Evolutionary conservation across 139 green algal species (phyloP).

Genomic region (Micractinium conductrix): DNA sequence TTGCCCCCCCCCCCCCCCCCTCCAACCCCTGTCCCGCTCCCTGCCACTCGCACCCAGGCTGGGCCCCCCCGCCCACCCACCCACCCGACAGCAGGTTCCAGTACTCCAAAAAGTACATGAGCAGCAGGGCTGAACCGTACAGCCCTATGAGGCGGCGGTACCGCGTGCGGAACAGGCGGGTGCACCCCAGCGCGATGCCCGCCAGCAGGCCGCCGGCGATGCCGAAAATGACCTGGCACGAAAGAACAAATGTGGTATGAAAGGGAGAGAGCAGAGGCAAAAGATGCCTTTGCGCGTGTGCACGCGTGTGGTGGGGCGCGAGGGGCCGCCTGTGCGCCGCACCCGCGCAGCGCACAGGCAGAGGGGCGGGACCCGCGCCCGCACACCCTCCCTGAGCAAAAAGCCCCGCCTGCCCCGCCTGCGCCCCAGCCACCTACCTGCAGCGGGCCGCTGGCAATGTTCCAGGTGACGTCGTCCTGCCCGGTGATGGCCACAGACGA

Average conservation of each 20-base stretch:
- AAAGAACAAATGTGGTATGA: not conserved
- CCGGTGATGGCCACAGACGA: conserved; percentile 68
- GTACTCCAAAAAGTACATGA: conserved; percentile 81
- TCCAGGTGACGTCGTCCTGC: conserved; percentile 29
- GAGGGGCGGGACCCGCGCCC: too few species aligned
- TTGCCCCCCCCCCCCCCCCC: too few species aligned
- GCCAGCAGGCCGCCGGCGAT: conserved; percentile 62
- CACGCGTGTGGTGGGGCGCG: too few species aligned
- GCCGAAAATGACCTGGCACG: conserved; percentile 63
- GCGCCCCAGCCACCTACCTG: conserved; percentile 26
- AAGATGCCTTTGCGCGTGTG: not conserved
- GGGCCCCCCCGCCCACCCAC: not conserved
- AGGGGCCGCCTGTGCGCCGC: not conserved
- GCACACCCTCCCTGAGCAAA: too few species aligned
- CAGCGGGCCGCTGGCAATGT: conserved; percentile 47
- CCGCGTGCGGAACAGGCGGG: conserved; percentile 65
- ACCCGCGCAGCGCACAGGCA: not conserved
- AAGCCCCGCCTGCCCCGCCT: conserved; percentile 38
- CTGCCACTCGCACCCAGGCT: too few species aligned
- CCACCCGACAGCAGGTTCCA: conserved; percentile 65
- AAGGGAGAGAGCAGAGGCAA: not conserved
- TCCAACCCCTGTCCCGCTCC: not conserved
- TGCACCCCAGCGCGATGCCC: conserved; percentile 56
- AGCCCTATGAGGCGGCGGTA: conserved; percentile 64
- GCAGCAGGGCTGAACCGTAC: conserved; percentile 55